Evolutionary conservation across 306 rosid species (phyloP).

Genomic region (Datisca glomerata): DNA sequence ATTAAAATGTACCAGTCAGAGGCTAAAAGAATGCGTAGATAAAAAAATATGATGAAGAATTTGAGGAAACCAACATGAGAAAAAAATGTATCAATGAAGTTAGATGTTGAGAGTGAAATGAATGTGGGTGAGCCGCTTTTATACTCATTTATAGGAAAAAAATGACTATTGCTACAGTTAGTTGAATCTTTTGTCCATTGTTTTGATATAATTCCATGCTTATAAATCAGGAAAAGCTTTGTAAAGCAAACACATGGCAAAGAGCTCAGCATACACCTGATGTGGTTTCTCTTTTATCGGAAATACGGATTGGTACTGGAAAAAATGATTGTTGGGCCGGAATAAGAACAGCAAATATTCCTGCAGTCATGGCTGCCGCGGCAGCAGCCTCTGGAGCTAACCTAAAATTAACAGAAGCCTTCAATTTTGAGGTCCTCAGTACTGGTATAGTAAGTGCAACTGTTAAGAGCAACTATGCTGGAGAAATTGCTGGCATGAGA

Average conservation of each 20-base stretch:
- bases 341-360: conserved; percentile 75
- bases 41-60: too few relatives aligned
- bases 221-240: conserved; percentile 66
- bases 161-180: too few relatives aligned
- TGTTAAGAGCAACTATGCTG: conserved; percentile 92
- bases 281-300: conserved; percentile 86
- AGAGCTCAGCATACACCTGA: conserved; percentile 87
- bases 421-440: conserved; percentile 90
- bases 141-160: too few relatives aligned
- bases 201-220: neutral
- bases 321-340: conserved; percentile 83
- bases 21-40: too few relatives aligned
- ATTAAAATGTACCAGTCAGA: too few relatives aligned
- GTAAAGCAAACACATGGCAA: conserved; percentile 92
- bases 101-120: too few relatives aligned
- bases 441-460: conserved; percentile 85
- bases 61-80: too few relatives aligned
- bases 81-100: too few relatives aligned
- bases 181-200: too few relatives aligned
- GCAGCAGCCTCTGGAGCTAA: conserved; percentile 95
- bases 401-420: conserved; percentile 76
- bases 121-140: too few relatives aligned
- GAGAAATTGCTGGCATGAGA: conserved; percentile 99
- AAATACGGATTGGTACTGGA: conserved; percentile 83
- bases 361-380: conserved; percentile 95